phyloP scores from a whole-genome alignment of 75 land plant genomes.

The Pinus albicaulis region DNA sequence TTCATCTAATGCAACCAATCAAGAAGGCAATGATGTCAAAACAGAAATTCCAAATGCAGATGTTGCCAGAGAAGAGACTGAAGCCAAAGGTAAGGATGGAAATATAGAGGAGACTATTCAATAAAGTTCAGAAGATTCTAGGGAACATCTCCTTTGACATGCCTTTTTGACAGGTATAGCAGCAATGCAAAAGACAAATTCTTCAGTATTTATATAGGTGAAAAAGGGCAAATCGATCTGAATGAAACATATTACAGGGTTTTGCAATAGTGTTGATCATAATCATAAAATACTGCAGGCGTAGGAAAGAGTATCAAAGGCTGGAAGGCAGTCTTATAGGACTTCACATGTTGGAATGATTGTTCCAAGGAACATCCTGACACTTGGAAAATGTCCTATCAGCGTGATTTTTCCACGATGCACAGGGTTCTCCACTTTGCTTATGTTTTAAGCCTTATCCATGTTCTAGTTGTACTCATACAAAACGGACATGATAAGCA shows the following conservation, averaged over 20 bases:
- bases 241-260: background rate
- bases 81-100: background rate
- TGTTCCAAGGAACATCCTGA: background rate
- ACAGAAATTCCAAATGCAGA: background rate
- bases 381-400: conserved; percentile 3
- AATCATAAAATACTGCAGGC: background rate
- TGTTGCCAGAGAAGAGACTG: background rate
- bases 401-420: no score
- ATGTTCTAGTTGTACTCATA: no score
- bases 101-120: background rate
- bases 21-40: conserved; percentile 28
- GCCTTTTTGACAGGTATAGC: conserved; percentile 6
- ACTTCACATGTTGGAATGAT: background rate
- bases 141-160: background rate
- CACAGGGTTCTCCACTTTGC: no score
- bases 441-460: no score
- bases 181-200: background rate
- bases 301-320: background rate
- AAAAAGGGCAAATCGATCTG: background rate
- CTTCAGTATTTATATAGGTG: background rate
- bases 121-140: background rate
- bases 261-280: background rate
- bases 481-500: no score
- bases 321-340: background rate
- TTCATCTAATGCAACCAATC: conserved; percentile 32